A percentile compares a stretch with the other conserved stretches of the same genome.
Evolutionary conservation across 1,284 basidiomycete species (phyloP).

Genomic region (Violaceomyces palustris): DNA sequence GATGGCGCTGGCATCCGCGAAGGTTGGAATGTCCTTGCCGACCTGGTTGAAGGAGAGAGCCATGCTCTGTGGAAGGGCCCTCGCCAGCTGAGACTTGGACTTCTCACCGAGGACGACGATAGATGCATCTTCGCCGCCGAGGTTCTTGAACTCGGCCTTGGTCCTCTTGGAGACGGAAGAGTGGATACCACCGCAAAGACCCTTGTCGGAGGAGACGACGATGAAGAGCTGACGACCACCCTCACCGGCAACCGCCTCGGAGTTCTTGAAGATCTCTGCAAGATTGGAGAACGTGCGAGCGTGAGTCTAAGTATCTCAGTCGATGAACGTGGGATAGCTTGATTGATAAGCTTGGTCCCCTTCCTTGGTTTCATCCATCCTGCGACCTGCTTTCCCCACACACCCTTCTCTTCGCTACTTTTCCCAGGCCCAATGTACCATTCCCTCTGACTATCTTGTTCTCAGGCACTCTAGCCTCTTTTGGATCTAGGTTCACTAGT

Average conservation of each 20-base stretch:
- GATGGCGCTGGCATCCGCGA: constrained; percentile 88
- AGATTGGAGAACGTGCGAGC: no score
- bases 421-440: no score
- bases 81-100: constrained; percentile 84
- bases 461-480: no score
- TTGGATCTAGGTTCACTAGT: no score
- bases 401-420: no score
- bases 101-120: constrained; percentile 81
- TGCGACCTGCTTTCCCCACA: no score
- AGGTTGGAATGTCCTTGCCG: constrained; percentile 93
- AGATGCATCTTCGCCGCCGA: constrained; percentile 53
- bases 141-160: constrained; percentile 59
- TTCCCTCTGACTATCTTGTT: no score
- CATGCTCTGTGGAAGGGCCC: constrained; percentile 65
- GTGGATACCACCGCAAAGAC: constrained; percentile 99
- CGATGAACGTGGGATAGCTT: no score
- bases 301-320: no score
- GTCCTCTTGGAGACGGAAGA: constrained; percentile 89
- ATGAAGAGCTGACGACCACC: constrained; percentile 60
- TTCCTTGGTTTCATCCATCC: no score
- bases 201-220: constrained; percentile 96
- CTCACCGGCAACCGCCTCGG: constrained; percentile 42
- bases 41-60: constrained; percentile 93
- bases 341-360: no score
- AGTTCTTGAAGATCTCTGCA: constrained; percentile 49